Base-by-base conservation (phyloP, 805 yeast genomes). In the Metschnikowia vanudenii region DNA sequence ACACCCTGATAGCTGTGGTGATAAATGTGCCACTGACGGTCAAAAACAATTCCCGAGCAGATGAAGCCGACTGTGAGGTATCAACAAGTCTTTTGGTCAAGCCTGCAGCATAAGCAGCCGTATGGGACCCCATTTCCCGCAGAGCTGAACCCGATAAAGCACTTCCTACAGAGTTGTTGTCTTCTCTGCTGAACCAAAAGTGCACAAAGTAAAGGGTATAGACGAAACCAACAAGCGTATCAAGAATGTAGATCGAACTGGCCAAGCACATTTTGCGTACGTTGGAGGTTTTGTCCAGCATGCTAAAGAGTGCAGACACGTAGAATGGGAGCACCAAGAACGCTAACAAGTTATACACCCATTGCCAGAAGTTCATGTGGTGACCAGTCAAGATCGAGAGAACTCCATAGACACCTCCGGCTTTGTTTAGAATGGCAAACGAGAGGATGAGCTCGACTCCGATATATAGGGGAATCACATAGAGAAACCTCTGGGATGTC, bases 321-420 rank as follows among this genome's bases (percentile, higher is more conserved):
- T 84, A 88, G 44, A 85, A 74, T 3, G 90, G 81, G 37, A 91
- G 67, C 5, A 82, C 72, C 3, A 78, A 45, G 13, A 87, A 69
- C 2, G 95, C 84, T 48, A 84, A 63, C 14, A 85, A 56, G 63
- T 91, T 89, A 54, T 83, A 80, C 1, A 85, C 49, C 94, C 96
- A 87, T 61, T 92, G 97, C 68, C 86, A 70, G 50, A 83, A 78
- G 49, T 82, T 83, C 45, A 91, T 74, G 2, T 94, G 94, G 60
- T 91, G 96, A 1, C 96, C 94, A 0, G 97, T 91, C 59, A 92
- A 78, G 20, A 92, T 64, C 1, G 97, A 90, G 18, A 90, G 69
- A 30, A 92, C 71, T 24, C 97, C 99, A 64, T 85, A 92, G 17
- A 82, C 73, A 9, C 98, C 97, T 48, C 96, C 82, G 54, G 91